These are phyloP conservation scores for Strobilomyces dryophilus DNA, from an alignment of 768 basidiomycete genomes.

Conservation along the genomic window DNA sequence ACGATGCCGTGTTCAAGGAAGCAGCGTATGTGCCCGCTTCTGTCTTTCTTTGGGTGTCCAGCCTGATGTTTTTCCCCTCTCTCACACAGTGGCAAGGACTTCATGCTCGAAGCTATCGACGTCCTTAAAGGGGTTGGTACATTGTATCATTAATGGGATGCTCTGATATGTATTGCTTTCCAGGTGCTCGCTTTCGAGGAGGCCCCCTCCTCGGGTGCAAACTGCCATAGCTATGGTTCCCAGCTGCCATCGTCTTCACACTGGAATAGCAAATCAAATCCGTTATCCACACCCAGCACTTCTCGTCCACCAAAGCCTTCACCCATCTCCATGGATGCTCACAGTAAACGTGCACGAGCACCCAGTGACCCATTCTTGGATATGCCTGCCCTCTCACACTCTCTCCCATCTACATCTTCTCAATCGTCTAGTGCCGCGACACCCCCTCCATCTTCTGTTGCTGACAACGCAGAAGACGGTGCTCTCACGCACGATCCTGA, in stretches of 20 bases:
- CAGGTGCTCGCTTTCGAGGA: conserved; percentile 78
- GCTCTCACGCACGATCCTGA: conserved; percentile 30
- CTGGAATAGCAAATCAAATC: conserved; percentile 54
- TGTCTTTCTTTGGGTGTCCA: conserved; percentile 4
- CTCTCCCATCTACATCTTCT: conserved; percentile 52
- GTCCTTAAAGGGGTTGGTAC: conserved; percentile 81
- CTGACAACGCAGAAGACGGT: conserved; percentile 39
- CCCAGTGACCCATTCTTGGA: conserved; percentile 81
- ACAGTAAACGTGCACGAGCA: conserved; percentile 64
- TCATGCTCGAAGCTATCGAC: conserved; percentile 89
- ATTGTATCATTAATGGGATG: conserved; percentile 7
- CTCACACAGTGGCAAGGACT: conserved; percentile 76
- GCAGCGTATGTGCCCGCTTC: conserved; percentile 65
- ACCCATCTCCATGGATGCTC: conserved; percentile 40
- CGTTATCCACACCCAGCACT: conserved; percentile 29
- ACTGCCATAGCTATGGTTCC: conserved; percentile 29
- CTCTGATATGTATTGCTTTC: conserved; percentile 4
- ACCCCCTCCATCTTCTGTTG: conserved; percentile 29
- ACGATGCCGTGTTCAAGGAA: conserved; percentile 93
- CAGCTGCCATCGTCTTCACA: conserved; percentile 42
- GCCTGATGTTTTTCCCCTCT: conserved; percentile 14
- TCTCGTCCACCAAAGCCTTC: conserved; percentile 33
- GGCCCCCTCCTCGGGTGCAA: conserved; percentile 32
- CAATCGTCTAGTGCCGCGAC: conserved; percentile 35
- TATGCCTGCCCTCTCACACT: conserved; percentile 56